Base-by-base conservation (phyloP, 805 yeast species). In the Nakazawaea molendinolei region DNA sequence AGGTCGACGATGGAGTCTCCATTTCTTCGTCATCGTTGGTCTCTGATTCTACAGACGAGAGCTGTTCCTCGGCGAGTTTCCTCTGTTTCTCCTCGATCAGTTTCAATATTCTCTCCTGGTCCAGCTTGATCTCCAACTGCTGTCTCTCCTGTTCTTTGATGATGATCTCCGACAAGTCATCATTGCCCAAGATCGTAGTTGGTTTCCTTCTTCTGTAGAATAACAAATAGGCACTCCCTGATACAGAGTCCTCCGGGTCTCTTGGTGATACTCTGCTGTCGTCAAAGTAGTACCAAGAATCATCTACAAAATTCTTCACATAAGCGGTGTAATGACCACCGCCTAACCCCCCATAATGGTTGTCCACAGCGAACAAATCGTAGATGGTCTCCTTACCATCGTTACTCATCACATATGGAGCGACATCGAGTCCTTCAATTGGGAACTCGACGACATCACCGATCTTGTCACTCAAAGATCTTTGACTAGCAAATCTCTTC, bases 281-380 rank as follows among this genome's bases (percentile, higher is more conserved):
- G 53, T 90, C 89, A 55, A 71, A 90, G 53, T 87, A 83, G 53
- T 87, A 86, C 97, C 97, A 92, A 40, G 75, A 67, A 15, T 62
- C 62, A 50, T 85, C 94, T 28, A 75, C 66, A 55, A 76, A 79
- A 51, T 89, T 89, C 54, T 80, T 82, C 1, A 74, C 95, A 50
- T 77, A 81, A 0, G 97, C 84, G 1, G 98, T 92, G 57, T 92
- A 90, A 62, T 92, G 97, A 2, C 98, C 97, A 4, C 97, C 97
- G 1, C 97, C 97, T 14, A 90, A 64, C 1, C 97, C 96, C 34
- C 97, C 98, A 54, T 70, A 87, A 53, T 92, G 98, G 54, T 90
- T 92, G 54, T 89, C 97, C 16, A 92, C 96, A 0, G 92, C 97
- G 48, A 85, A 69, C 43, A 92, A 63, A 53, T 92, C 97, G 56